Percentiles rank a stretch among this genome's conserved stretches.
Conservation (phyloP, 495 filamentous ascomycete species). For the Trichoderma erinaceum region DNA sequence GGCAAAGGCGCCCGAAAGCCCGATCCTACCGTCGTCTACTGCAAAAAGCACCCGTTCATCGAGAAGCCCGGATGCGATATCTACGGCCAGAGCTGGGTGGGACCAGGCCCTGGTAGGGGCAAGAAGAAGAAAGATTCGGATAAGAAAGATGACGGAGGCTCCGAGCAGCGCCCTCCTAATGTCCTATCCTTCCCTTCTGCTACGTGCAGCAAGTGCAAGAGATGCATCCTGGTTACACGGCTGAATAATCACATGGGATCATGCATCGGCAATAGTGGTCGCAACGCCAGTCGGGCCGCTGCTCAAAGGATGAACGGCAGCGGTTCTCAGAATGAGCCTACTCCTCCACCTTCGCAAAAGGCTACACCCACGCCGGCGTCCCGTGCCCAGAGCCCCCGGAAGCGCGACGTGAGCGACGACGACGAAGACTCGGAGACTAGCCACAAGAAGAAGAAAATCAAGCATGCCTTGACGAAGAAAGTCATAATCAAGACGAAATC, state of each 20-base stretch:
- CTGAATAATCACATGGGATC: slow-evolving; percentile 74
- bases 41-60: slow-evolving; percentile 68
- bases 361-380: slow-evolving; percentile 52
- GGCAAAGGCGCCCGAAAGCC: slow-evolving; percentile 55
- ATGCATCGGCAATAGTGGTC: slow-evolving; percentile 69
- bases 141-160: slow-evolving; percentile 52
- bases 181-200: slow-evolving; percentile 58
- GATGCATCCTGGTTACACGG: slow-evolving; percentile 47
- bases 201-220: slow-evolving; percentile 49
- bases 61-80: slow-evolving; percentile 71
- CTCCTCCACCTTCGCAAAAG: slow-evolving; percentile 52
- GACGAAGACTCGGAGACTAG: slow-evolving; percentile 42
- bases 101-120: slow-evolving; percentile 45
- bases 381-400: slow-evolving; percentile 41
- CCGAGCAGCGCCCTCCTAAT: slow-evolving; percentile 45
- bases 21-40: slow-evolving; percentile 62
- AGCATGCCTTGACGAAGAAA: slow-evolving; percentile 38
- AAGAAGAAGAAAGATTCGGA: slow-evolving; percentile 57
- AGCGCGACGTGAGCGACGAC: slow-evolving; percentile 36
- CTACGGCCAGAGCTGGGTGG: slow-evolving; percentile 68
- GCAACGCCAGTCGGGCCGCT: slow-evolving; percentile 57
- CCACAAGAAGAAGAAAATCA: slow-evolving; percentile 49
- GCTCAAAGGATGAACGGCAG: slow-evolving; percentile 47
- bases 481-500: slow-evolving; percentile 44
- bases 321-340: slow-evolving; percentile 41